Conservation (phyloP, 2,329 filamentous ascomycete genomes). For the Apiospora koreana region DNA sequence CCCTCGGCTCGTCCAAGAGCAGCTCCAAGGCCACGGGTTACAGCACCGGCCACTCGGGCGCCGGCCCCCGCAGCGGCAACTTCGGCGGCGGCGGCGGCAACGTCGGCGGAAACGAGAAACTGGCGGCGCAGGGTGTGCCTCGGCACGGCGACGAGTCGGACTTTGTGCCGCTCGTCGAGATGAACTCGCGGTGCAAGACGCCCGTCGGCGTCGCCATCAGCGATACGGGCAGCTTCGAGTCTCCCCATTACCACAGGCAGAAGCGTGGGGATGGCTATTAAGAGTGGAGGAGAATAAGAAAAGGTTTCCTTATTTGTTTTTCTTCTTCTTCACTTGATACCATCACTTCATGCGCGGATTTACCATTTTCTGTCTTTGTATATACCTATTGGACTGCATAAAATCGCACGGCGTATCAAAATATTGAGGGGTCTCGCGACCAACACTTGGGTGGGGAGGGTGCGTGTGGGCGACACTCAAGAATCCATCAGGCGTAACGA, state of each 20-base stretch:
- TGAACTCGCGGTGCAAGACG: constrained; percentile 8
- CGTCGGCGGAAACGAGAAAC: background rate
- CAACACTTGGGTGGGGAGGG: background rate
- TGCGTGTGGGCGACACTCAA: background rate
- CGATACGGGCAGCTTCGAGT: constrained; percentile 9
- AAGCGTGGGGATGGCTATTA: background rate
- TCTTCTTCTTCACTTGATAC: background rate
- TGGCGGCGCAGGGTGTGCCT: constrained; percentile 5
- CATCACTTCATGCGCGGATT: background rate
- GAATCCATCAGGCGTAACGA: background rate
- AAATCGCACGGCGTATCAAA: background rate
- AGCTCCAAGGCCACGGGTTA: constrained; percentile 10
- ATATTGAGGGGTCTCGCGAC: background rate
- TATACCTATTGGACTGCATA: background rate
- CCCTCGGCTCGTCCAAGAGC: constrained; percentile 17
- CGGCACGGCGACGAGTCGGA: constrained; percentile 21
- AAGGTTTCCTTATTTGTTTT: background rate
- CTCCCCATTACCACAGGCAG: background rate
- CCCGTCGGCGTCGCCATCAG: constrained; percentile 2
- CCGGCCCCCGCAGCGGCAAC: background rate
- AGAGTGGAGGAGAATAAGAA: background rate
- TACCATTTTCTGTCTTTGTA: background rate
- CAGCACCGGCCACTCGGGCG: background rate
- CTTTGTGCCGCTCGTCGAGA: constrained; percentile 21
- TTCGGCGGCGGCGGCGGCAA: background rate